phyloP scores from a whole-genome alignment of 257 asterid genomes.

The Sherardia arvensis region DNA sequence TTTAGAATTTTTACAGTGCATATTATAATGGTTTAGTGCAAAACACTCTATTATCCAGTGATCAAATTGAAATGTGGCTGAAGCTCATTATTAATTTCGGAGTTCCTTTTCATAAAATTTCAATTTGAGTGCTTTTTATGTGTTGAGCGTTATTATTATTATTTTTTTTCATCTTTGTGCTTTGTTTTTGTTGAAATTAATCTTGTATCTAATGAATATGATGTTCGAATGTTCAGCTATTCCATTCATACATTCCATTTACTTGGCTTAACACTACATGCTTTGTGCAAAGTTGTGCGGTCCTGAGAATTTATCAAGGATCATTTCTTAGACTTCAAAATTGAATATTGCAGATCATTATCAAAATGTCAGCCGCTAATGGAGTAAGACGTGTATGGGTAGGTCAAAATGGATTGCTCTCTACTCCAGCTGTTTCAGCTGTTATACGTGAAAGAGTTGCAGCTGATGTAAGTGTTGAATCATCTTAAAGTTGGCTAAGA shows the following conservation, averaged over 20 bases:
- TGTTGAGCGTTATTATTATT: background rate
- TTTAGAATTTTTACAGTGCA: background rate
- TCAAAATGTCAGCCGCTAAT: slow-evolving; percentile 93
- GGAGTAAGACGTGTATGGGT: slow-evolving; percentile 96
- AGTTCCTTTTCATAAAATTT: background rate
- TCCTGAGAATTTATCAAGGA: background rate
- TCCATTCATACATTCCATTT: background rate
- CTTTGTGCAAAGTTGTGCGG: background rate
- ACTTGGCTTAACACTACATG: background rate
- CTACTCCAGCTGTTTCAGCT: slow-evolving; percentile 95
- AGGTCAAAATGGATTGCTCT: slow-evolving; percentile 83
- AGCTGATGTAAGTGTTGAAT: slow-evolving; percentile 52
- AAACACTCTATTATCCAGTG: background rate
- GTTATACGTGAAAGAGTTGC: slow-evolving; percentile 86
- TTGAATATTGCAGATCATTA: slow-evolving; percentile 62
- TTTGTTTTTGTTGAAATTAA: background rate
- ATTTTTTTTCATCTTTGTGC: background rate
- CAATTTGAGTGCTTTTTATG: no score
- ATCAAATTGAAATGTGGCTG: background rate
- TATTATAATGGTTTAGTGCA: background rate
- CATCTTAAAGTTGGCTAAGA: slow-evolving; percentile 6
- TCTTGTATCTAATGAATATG: background rate
- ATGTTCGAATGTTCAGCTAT: background rate
- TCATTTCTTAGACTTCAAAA: background rate
- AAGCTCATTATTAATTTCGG: background rate